Conservation (phyloP, 2,329 filamentous ascomycete species). For the Ambrosiella xylebori region DNA sequence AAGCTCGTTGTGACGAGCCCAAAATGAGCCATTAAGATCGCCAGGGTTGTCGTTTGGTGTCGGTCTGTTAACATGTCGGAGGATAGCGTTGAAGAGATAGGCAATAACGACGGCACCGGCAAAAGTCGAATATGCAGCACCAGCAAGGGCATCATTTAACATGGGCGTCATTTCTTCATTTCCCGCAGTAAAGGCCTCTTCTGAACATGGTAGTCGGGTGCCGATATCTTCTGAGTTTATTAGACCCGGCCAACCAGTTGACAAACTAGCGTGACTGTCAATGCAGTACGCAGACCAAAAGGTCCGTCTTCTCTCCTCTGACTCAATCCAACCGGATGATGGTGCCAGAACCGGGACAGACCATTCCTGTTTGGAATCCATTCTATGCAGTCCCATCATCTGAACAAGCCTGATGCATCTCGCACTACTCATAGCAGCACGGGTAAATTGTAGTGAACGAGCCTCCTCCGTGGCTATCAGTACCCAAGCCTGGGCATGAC, state of each 20-base stretch:
- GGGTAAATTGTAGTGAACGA: constrained; percentile 66
- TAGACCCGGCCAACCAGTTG: constrained; percentile 75
- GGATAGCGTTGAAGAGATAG: constrained; percentile 63
- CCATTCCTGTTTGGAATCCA: constrained; percentile 49
- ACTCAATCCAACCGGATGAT: constrained; percentile 62
- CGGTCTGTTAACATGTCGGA: constrained; percentile 62
- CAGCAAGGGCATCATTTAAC: constrained; percentile 46
- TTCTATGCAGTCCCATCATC: constrained; percentile 70
- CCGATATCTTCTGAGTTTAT: constrained; percentile 61
- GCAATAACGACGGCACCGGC: constrained; percentile 57
- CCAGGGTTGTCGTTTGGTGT: constrained; percentile 54
- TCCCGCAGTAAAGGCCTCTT: constrained; percentile 56
- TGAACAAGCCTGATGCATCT: constrained; percentile 52
- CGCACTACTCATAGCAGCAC: constrained; percentile 68
- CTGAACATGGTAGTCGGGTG: constrained; percentile 64
- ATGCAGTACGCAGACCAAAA: constrained; percentile 77
- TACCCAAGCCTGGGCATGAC: constrained; percentile 65
- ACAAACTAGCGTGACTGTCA: constrained; percentile 73
- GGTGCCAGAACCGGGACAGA: constrained; percentile 59
- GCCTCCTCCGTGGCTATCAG: constrained; percentile 66
- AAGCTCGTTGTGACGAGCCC: constrained; percentile 67
- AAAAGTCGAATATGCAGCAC: constrained; percentile 50
- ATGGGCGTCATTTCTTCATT: constrained; percentile 43
- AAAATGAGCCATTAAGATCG: constrained; percentile 58
- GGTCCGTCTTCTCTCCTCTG: constrained; percentile 57